Base-by-base conservation (phyloP, 768 basidiomycete species). In the Boletus rufocinnamomeus region DNA sequence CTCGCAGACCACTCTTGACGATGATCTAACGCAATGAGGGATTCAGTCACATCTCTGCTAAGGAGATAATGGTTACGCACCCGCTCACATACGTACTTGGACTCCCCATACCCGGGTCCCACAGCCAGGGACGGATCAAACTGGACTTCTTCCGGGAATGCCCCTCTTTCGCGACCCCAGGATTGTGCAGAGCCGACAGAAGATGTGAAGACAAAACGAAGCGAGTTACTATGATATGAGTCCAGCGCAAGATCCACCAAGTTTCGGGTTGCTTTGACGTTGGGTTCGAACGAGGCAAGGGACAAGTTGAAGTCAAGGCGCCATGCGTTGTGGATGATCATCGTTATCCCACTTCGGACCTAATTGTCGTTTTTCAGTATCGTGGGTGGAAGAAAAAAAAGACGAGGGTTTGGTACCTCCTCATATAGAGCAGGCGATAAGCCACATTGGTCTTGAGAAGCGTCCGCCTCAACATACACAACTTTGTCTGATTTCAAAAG, bases 241-340 rank as follows among this genome's bases (percentile, higher is more conserved):
- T 68, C 67, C 3, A 78, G 67, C 0, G 69, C 66, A 13, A 74
- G 65, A 51, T 77, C 72, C 21, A 77, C 62, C 13, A 77, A 58
- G 32, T 71, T 64, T 27, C 74, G 58, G 3, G 67, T 69, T 5
- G 74, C 75, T 1, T 66, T 69, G 38, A 81, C 56, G 43, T 74
- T 70, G 0, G 73, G 61, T 53, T 79, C 75, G 56, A 74, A 79
- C 2, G 77, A 77, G 0, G 58, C 35, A 4, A 80, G 62, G 0
- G 74, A 66, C 7, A 75, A 58, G 37, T 80, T 79, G 61, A 80
- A 80, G 49, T 81, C 72, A 5, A 81, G 64, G 2, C 61, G 40
- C 61, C 61, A 62, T 9, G 61, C 61, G 21, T 52, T 57, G 25
- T 62, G 61, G 2, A 77, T 69, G 25, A 77, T 54, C 70, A 64